Conservation (phyloP, 2,329 filamentous ascomycete genomes). For the Delphinella strobiligena region DNA sequence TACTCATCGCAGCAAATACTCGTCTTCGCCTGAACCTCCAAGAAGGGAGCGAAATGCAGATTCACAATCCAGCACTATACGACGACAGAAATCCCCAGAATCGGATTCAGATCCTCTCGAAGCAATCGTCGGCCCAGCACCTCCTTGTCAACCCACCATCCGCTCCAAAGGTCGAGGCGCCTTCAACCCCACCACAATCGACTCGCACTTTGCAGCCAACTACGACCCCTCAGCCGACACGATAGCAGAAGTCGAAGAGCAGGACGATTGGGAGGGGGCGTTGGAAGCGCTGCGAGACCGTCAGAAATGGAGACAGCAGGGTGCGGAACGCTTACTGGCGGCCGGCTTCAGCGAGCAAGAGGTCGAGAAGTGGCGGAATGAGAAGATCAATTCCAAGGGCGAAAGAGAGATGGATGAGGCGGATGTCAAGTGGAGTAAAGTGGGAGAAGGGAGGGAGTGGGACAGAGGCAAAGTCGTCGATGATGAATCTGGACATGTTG, state of each 20-base stretch:
- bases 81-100: constrained; percentile 5
- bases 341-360: constrained; percentile 70
- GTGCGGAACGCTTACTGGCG: constrained; percentile 60
- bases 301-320: constrained; percentile 63
- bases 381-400: constrained; percentile 31
- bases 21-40: too few species aligned
- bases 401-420: constrained; percentile 40
- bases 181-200: constrained; percentile 54
- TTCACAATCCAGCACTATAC: background rate
- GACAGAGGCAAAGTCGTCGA: constrained; percentile 54
- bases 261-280: constrained; percentile 62
- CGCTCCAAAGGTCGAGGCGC: constrained; percentile 60
- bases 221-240: constrained; percentile 50
- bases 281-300: constrained; percentile 69
- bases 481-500: constrained; percentile 20
- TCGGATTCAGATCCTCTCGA: constrained; percentile 59
- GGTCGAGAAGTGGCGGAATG: constrained; percentile 54
- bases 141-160: constrained; percentile 35
- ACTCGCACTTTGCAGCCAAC: constrained; percentile 61
- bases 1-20: too few species aligned
- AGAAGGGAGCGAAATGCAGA: too few species aligned
- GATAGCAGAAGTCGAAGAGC: constrained; percentile 30
- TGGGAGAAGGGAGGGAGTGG: constrained; percentile 50
- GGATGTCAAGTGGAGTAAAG: constrained; percentile 27
- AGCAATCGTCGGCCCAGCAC: constrained; percentile 60